These are phyloP conservation scores for Kwoniella botswanensis DNA, from an alignment of 768 basidiomycete species.

Conservation along the genomic window DNA sequence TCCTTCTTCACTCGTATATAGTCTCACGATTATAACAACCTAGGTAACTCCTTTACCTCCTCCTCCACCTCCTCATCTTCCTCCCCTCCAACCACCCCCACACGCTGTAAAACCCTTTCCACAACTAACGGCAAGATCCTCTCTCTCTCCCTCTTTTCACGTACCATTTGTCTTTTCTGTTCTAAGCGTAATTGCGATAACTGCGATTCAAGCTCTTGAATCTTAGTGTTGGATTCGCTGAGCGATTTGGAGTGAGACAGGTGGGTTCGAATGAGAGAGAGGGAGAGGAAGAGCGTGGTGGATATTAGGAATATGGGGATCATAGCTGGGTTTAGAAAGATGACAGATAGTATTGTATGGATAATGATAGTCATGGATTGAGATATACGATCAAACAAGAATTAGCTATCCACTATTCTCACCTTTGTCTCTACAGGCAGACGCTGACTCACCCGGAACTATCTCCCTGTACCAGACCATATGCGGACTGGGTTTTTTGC, in stretches of 20 bases:
- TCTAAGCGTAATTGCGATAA: constrained; percentile 34
- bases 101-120: constrained; percentile 48
- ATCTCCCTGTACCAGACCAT: constrained; percentile 58
- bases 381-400: background rate
- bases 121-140: constrained; percentile 50
- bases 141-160: constrained; percentile 47
- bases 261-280: constrained; percentile 55
- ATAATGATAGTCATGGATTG: too few relatives aligned
- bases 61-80: constrained; percentile 30
- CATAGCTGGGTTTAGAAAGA: constrained; percentile 38
- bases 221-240: constrained; percentile 41
- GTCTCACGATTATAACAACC: constrained; percentile 16
- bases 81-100: constrained; percentile 39
- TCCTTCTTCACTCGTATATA: background rate
- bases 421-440: background rate
- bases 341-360: background rate
- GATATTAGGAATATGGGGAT: constrained; percentile 50
- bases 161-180: constrained; percentile 26
- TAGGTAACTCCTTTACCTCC: constrained; percentile 22
- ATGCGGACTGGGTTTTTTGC: constrained; percentile 44
- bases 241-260: constrained; percentile 52
- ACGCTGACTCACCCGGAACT: constrained; percentile 48
- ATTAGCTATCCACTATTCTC: background rate
- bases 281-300: constrained; percentile 51
- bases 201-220: constrained; percentile 49